Percentiles rank a stretch among this genome's conserved stretches.
Conservation (phyloP, 2,329 filamentous ascomycete species). For the Leptographium procerum region DNA sequence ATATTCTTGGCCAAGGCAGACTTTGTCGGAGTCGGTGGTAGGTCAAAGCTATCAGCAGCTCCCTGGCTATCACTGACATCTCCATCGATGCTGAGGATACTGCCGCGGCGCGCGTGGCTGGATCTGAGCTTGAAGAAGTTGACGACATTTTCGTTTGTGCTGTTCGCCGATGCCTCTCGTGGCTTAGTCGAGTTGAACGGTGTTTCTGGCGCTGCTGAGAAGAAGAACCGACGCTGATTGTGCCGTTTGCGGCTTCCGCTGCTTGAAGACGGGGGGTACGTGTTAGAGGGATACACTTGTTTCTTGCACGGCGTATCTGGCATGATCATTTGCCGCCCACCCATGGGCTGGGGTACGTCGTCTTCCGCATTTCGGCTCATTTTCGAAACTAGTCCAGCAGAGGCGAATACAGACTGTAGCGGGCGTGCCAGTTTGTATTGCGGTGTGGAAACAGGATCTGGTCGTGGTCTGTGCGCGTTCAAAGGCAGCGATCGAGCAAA, state of each 20-base stretch:
- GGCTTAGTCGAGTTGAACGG: conserved; percentile 55
- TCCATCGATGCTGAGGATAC: conserved; percentile 70
- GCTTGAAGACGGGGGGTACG: conserved; percentile 48
- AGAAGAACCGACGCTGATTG: conserved; percentile 42
- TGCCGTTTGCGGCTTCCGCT: conserved; percentile 47
- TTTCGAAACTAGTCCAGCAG: conserved; percentile 89
- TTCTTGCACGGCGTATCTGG: conserved; percentile 97
- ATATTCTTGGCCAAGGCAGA: conserved; percentile 28
- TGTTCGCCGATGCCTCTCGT: conserved; percentile 26
- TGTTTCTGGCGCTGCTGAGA: conserved; percentile 70
- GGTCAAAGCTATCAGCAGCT: conserved; percentile 46
- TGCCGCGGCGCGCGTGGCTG: conserved; percentile 43
- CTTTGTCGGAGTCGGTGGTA: conserved; percentile 95
- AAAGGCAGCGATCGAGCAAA: conserved; percentile 70
- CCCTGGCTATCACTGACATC: conserved; percentile 38
- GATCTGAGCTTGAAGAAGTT: conserved; percentile 52
- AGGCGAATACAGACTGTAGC: conserved; percentile 77
- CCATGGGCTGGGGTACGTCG: conserved; percentile 34
- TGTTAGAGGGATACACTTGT: conserved; percentile 56
- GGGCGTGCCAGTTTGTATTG: conserved; percentile 69
- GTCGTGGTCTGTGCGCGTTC: conserved; percentile 37
- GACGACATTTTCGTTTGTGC: conserved; percentile 29
- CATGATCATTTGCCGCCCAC: conserved; percentile 54
- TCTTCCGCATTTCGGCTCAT: conserved; percentile 76
- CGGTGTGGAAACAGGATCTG: conserved; percentile 54